Base-by-base conservation (phyloP, 768 basidiomycete species). In the Lactarius deliciosus region DNA sequence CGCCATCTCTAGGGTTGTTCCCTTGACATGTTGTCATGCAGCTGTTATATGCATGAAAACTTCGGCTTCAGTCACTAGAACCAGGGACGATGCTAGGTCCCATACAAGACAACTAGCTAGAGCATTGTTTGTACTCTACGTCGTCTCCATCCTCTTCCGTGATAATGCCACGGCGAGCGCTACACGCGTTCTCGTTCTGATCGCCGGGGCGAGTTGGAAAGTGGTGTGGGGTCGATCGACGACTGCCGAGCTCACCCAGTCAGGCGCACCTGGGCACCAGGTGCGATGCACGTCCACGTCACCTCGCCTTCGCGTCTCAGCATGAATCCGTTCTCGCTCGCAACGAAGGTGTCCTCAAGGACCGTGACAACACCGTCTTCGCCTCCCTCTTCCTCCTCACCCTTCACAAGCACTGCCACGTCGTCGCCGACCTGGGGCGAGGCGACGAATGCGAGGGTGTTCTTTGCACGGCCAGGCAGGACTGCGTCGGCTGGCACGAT, bases 281-380 rank as follows among this genome's bases (percentile, higher is more conserved):
- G 76, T 43, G 79, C 73, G 11, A 73, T 75, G 69, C 82, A 83
- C 61, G 72, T 79, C 83, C 83, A 83, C 9, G 74, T 58, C 36
- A 70, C 54, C 60, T 80, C 74, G 28, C 66, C 60, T 20, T 74
- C 73, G 28, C 73, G 73, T 20, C 81, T 70, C 20, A 83, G 69
- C 3, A 74, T 71, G 66, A 85, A 82, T 10, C 85, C 85, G 63
- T 85, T 84, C 72, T 86, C 86, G 61, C 83, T 86, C 15, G 78
- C 78, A 2, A 82, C 59, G 56, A 86, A 86, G 0, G 70, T 69
- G 22, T 77, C 71, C 0, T 72, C 64, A 13, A 78, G 47, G 3
- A 76, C 65, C 3, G 70, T 57, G 56, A 67, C 71, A 3, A 67
- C 70, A 2, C 22, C 58, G 32, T 62, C 11, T 1, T n/a, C 22